Percentiles rank a stretch among this genome's conserved stretches.
Conservation (phyloP, 2,329 filamentous ascomycete genomes). For the Tetracladium maxilliforme region DNA sequence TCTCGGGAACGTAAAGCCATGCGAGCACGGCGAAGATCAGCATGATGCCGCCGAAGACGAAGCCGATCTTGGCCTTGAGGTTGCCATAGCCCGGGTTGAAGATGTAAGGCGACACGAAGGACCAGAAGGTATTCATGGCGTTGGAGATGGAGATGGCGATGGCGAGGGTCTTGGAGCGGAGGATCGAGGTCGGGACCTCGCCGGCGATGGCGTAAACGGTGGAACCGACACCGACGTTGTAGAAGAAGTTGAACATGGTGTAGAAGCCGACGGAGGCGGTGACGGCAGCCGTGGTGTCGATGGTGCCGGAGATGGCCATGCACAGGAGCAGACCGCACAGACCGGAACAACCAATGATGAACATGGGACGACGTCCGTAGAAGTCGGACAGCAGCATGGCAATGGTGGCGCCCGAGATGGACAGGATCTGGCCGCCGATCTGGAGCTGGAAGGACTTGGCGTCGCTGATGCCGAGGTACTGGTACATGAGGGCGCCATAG, state of each 20-base stretch:
- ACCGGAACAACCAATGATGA: slow-evolving; percentile 9
- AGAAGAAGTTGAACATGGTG: slow-evolving; percentile 2
- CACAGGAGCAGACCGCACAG: slow-evolving; percentile 11
- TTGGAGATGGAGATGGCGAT: slow-evolving; percentile 7
- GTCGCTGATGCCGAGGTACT: slow-evolving; percentile 14
- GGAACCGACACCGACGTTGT: slow-evolving; percentile 7
- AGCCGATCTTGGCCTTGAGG: slow-evolving; percentile 9
- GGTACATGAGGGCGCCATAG: slow-evolving; percentile 12
- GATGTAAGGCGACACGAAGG: slow-evolving; percentile 15
- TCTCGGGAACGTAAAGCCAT: slow-evolving; percentile 12
- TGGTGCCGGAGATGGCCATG: slow-evolving; percentile 13
- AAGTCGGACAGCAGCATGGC: slow-evolving; percentile 1
- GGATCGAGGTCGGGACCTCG: slow-evolving; percentile 9
- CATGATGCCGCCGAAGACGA: slow-evolving; percentile 11
- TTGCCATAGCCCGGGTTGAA: slow-evolving; percentile 11
- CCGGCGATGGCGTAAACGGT: slow-evolving; percentile 11
- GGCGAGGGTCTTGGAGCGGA: slow-evolving; percentile 9
- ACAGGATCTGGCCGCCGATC: slow-evolving; percentile 7
- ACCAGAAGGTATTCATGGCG: slow-evolving; percentile 5
- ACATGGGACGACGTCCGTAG: slow-evolving; percentile 15
- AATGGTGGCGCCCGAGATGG: slow-evolving; percentile 1
- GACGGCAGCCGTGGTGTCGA: slow-evolving; percentile 9
- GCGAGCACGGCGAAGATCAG: slow-evolving; percentile 9
- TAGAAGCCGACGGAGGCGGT: slow-evolving; percentile 7
- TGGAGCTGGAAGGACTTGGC: slow-evolving; percentile 12